A percentile compares a stretch with the other conserved stretches of the same genome.
phyloP scores from a whole-genome alignment of 2,329 filamentous ascomycete species.

The Fusarium kyushuense region DNA sequence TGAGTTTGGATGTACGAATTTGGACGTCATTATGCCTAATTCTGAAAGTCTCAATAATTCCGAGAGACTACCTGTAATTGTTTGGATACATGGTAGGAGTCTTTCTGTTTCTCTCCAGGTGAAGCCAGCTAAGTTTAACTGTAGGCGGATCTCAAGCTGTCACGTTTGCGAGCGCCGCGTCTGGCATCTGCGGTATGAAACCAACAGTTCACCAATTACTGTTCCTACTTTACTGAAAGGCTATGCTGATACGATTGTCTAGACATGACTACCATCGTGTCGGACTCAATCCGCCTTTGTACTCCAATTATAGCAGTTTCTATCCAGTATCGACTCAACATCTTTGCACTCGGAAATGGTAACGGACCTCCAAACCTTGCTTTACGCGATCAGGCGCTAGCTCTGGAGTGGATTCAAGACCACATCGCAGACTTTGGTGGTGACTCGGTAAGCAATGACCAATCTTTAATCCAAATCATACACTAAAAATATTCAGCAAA shows the following conservation, averaged over 20 bases:
- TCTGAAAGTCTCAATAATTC: neutral
- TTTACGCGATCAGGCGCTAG: slow-evolving; percentile 51
- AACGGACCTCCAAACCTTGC: slow-evolving; percentile 54
- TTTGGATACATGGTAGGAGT: slow-evolving; percentile 59
- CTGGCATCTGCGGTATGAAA: slow-evolving; percentile 56
- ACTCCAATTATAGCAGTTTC: slow-evolving; percentile 39
- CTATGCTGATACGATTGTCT: rapidly evolving
- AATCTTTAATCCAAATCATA: rapidly evolving
- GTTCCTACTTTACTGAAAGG: neutral
- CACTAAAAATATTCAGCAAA: slow-evolving; percentile 41
- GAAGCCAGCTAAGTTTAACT: neutral
- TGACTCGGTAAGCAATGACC: slow-evolving; percentile 38
- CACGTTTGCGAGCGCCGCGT: slow-evolving; percentile 58
- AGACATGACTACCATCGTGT: slow-evolving; percentile 49
- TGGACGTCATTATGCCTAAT: slow-evolving; percentile 54
- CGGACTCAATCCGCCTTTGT: slow-evolving; percentile 50
- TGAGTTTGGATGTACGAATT: slow-evolving; percentile 58
- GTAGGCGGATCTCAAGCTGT: slow-evolving; percentile 58
- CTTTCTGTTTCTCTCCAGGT: rapidly evolving
- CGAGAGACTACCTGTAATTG: slow-evolving; percentile 53
- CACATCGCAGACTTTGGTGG: slow-evolving; percentile 47
- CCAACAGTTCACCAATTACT: no score
- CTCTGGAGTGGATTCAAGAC: slow-evolving; percentile 50
- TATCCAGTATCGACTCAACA: slow-evolving; percentile 44
- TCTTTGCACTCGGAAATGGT: slow-evolving; percentile 58